These are phyloP conservation scores for Lasiodiplodia hormozganensis DNA, from an alignment of 2,329 filamentous ascomycete genomes.

Conservation along the genomic window DNA sequence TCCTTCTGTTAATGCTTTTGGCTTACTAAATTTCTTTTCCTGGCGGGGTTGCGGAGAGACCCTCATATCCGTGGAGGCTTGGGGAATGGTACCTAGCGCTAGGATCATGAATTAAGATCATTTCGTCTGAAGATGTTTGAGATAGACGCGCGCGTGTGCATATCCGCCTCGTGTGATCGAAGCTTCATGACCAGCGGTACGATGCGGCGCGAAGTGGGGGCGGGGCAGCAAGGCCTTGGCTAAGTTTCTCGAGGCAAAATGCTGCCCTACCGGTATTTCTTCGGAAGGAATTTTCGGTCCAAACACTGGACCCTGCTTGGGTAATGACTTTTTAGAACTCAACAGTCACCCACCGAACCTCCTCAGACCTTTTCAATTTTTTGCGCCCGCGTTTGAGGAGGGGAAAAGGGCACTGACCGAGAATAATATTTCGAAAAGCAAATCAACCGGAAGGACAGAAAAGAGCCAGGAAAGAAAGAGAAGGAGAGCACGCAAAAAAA, in stretches of 20 bases:
- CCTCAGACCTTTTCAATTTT: neutral
- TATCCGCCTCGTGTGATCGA: slow-evolving; percentile 3
- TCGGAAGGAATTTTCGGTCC: slow-evolving; percentile 22
- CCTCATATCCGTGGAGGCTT: slow-evolving; percentile 3
- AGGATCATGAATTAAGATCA: neutral
- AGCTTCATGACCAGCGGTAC: neutral
- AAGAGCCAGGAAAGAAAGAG: too few relatives aligned
- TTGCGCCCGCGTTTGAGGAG: neutral
- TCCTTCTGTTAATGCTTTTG: neutral
- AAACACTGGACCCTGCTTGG: neutral
- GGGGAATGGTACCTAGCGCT: neutral
- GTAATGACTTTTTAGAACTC: neutral
- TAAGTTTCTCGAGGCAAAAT: neutral
- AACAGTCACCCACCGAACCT: neutral
- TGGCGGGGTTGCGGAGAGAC: neutral
- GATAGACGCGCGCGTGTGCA: neutral
- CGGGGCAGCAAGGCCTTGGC: neutral
- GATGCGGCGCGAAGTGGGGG: slow-evolving; percentile 8
- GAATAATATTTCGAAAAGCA: neutral
- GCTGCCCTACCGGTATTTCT: slow-evolving; percentile 22
- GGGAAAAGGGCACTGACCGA: neutral
- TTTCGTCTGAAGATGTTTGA: neutral
- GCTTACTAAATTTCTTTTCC: neutral
- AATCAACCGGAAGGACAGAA: neutral
- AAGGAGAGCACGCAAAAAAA: too few relatives aligned